Conservation (phyloP, 1,284 basidiomycete species). For the Malassezia sp. region DNA sequence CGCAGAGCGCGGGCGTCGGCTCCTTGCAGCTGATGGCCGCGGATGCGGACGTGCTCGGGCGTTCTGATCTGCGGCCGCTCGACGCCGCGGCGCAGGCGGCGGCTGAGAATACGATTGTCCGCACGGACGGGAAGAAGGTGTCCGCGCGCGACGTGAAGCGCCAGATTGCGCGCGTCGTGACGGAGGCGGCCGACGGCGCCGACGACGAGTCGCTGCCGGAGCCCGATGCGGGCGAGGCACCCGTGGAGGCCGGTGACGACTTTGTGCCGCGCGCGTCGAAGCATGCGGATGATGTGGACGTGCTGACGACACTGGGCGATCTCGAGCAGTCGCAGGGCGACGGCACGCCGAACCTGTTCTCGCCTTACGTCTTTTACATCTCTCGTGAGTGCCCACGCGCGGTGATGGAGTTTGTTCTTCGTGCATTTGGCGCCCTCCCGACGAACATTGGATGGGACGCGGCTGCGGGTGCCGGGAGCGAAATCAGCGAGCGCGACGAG, state of each 20-base stretch:
- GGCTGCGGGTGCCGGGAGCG: slow-evolving; percentile 71
- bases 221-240: slow-evolving; percentile 14
- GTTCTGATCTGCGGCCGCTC: slow-evolving; percentile 15
- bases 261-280: slow-evolving; percentile 52
- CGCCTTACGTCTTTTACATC: slow-evolving; percentile 81
- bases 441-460: slow-evolving; percentile 69
- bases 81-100: slow-evolving; percentile 16
- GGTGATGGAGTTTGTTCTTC: slow-evolving; percentile 88
- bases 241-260: slow-evolving; percentile 20
- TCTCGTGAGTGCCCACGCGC: slow-evolving; percentile 85
- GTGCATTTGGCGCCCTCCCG: slow-evolving; percentile 64
- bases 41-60: slow-evolving; percentile 40
- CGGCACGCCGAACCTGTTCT: slow-evolving; percentile 54
- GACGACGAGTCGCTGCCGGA: slow-evolving; percentile 21
- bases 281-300: slow-evolving; percentile 51
- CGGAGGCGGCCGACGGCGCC: slow-evolving; percentile 15
- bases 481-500: slow-evolving; percentile 54
- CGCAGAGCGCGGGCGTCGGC: slow-evolving; percentile 68
- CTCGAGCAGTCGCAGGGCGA: slow-evolving; percentile 33
- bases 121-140: slow-evolving; percentile 48
- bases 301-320: slow-evolving; percentile 68
- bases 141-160: slow-evolving; percentile 50
- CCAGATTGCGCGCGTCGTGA: slow-evolving; percentile 48
- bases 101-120: slow-evolving; percentile 21
- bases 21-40: slow-evolving; percentile 68